Evolutionary conservation across 1,284 basidiomycete genomes (phyloP), one percentile per base, ranked within the genome.

Genomic region (Trichosporon coremiiforme): DNA sequence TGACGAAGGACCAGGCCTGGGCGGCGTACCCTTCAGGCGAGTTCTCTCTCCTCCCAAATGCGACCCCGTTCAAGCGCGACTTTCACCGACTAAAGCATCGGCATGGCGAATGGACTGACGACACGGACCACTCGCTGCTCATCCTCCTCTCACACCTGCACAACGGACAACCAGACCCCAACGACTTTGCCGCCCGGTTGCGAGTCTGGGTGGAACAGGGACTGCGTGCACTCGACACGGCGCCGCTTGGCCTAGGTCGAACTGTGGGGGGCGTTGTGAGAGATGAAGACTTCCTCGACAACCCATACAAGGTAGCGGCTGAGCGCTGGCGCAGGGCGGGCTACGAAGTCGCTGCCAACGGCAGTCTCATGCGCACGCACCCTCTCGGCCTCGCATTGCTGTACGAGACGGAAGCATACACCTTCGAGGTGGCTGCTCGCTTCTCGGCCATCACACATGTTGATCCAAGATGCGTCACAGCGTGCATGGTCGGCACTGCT

Each of bases 71-170:
- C n/a, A 67, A 65, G 9, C 71, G 65, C 50, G 71, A 72, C 71
- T 65, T 68, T 8, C 71, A 72, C 65, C 68, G 71, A n/a, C 64
- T 70, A 15, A 66, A 70, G 62, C 71, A 72, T 62, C 38, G 33
- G 0, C 38, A 50, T 0, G 71, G 71, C 41, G 68, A 72, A 45
- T 72, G 71, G 71, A 72, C 71, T 6, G 71, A 72, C 67, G 71
- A 72, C 66, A 72, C 71, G 64, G 71, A 72, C 71, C 71, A 72
- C 41, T 65, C 68, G 17, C 64, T 72, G 5, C 60, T 72, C 31
- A 62, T 72, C 22, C 47, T 72, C 29, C 67, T 72, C 4, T 72
- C 71, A 8, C 68, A 41, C 35, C 67, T 72, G 68, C 71, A 72
- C 66, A 66, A 62, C 33, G 31, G 35, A 15, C 15, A 5, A 10